phyloP scores from a whole-genome alignment of 352 stramenopile species.

The Pythium phragmitis region DNA sequence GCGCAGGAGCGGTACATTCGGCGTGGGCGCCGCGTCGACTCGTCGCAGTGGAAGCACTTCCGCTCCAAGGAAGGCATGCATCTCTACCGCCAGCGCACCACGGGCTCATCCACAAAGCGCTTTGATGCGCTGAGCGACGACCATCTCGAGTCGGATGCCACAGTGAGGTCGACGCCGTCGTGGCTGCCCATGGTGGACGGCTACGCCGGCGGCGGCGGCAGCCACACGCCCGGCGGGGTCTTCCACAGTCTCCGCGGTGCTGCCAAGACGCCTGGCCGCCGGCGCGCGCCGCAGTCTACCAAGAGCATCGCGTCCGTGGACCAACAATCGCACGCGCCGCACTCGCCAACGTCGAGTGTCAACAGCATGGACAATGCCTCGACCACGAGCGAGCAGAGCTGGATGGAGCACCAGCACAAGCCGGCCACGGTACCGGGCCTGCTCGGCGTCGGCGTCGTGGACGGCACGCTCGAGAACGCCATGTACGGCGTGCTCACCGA shows the following conservation, averaged over 20 bases:
- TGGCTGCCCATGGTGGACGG: constrained; percentile 2
- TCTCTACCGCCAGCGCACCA: constrained; percentile 46
- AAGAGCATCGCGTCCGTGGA: constrained; percentile 18
- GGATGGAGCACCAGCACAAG: constrained; percentile 28
- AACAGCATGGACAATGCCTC: constrained; percentile 1
- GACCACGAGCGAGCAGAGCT: constrained; percentile 12
- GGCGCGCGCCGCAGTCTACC: constrained; percentile 11
- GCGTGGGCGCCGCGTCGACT: constrained; percentile 33
- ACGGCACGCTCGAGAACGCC: constrained; percentile 28
- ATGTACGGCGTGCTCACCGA: constrained; percentile 25
- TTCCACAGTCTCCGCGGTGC: constrained; percentile 6
- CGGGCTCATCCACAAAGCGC: constrained; percentile 2
- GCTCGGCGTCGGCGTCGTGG: constrained; percentile 19
- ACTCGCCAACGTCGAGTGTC: constrained; percentile 10
- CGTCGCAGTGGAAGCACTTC: constrained; percentile 52
- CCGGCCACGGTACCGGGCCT: constrained; percentile 22
- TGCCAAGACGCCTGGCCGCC: constrained; percentile 10
- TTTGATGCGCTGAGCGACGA: constrained; percentile 12
- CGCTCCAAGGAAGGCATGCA: constrained; percentile 53
- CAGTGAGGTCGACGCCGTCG: neutral
- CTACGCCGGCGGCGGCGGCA: neutral
- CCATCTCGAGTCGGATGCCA: constrained; percentile 2
- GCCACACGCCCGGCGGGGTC: constrained; percentile 7
- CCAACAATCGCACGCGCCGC: neutral
- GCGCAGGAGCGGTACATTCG: constrained; percentile 51